Conservation (phyloP, 495 filamentous ascomycete species). For the Trichoderma virens region DNA sequence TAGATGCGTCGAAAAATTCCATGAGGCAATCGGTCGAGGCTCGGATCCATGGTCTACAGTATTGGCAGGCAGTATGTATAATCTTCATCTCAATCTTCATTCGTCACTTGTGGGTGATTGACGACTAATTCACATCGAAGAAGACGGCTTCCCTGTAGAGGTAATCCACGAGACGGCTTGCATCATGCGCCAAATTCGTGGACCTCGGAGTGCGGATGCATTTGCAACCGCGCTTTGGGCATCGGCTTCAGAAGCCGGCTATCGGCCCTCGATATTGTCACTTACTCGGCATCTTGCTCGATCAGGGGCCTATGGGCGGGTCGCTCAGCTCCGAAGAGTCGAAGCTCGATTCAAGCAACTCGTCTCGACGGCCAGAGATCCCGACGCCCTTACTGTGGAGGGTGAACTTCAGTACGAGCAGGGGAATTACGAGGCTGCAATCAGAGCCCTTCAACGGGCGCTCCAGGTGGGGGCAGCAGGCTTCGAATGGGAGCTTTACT, state of each 20-base stretch:
- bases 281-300: not conserved
- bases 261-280: not conserved
- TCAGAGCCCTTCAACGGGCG: not conserved
- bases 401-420: not conserved
- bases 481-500: conserved; percentile 11
- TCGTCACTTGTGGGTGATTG: not conserved
- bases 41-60: not conserved
- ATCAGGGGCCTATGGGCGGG: not conserved
- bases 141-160: not conserved
- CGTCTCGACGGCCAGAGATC: not conserved
- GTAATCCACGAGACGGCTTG: conserved; percentile 3
- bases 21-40: not conserved
- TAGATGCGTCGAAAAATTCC: not conserved
- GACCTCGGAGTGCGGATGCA: not conserved
- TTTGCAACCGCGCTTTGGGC: conserved; percentile 9
- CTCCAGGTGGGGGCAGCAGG: not conserved
- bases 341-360: not conserved
- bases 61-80: not conserved
- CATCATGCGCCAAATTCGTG: not conserved
- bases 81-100: too few relatives aligned
- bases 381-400: conserved; percentile 10
- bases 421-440: not conserved
- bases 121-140: not conserved
- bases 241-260: conserved; percentile 2
- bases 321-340: not conserved